Evolutionary conservation across 768 basidiomycete genomes (phyloP), one percentile per base, ranked within the genome.

Genomic region (Mrakia gelida): DNA sequence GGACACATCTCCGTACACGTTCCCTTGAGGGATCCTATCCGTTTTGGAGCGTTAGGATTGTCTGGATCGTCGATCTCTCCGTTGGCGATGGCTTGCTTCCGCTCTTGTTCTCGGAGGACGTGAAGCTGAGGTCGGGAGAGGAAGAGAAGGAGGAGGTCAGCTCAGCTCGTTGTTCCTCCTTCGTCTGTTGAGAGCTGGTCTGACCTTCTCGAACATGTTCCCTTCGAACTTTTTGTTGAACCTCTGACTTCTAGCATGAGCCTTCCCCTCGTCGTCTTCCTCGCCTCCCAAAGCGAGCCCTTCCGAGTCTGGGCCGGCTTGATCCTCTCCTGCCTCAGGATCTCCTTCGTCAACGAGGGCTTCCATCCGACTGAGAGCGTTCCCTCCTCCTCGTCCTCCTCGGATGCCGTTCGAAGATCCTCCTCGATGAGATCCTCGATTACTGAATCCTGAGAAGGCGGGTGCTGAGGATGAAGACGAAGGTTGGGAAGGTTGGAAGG

Each of bases 1-100:
- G 95, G 95, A 83, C 95, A 98, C 94, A 98, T 97, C 79, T 92
- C 91, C 86, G 87, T 85, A 82, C 96, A 98, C 1, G 94, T 95
- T 32, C 95, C 95, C 21, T 92, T 89, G 83, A 98, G 91, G n/a
- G 91, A 91, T 75, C 95, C 94, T 26, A 95, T 95, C 80, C 96
- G 91, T 81, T 92, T 92, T 3, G 97, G 87, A 21, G 91, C 88
- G 82, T 91, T 91, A 2, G 91, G 90, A 15, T 91, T 90, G 61
- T 88, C 82, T 0, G 94, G 95, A 82, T 94, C 93, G 80, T 93
- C 92, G 89, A 97, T 94, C 82, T 92, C 90, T 9, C 94, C 93
- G 52, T 91, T 89, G 0, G 90, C 87, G 75, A 97, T 94, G 23
- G 91, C 83, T 32, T 75, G 81, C 75, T 82, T 80, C 6, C 86